Conservation (phyloP, 2,329 filamentous ascomycete species). For the Venturiaceae sp. region DNA sequence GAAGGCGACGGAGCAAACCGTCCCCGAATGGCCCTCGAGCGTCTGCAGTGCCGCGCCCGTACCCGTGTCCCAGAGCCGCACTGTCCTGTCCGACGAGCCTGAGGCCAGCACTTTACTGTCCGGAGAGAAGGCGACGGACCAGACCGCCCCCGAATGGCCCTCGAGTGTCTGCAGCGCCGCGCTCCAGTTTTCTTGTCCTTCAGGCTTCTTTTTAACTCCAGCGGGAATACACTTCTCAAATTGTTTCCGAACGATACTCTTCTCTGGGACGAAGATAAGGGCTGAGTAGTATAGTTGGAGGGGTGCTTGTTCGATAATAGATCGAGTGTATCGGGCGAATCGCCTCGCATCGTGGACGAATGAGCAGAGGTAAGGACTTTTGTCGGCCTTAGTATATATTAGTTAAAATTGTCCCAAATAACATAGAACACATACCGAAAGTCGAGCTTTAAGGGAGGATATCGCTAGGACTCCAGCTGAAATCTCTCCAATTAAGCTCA, state of each 20-base stretch:
- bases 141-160: constrained; percentile 1
- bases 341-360: constrained; percentile 20
- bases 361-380: neutral
- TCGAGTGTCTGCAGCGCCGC: constrained; percentile 4
- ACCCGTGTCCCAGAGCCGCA: constrained; percentile 8
- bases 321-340: constrained; percentile 20
- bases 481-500: constrained; percentile 13
- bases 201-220: constrained; percentile 10
- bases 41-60: constrained; percentile 6
- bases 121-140: constrained; percentile 8
- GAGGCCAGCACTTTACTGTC: constrained; percentile 10
- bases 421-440: constrained; percentile 4
- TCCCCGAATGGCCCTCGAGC: constrained; percentile 5
- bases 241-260: constrained; percentile 15
- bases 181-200: constrained; percentile 9
- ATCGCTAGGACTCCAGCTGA: constrained; percentile 12
- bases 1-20: constrained; percentile 8
- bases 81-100: constrained; percentile 8
- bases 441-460: constrained; percentile 8
- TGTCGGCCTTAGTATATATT: neutral
- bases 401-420: neutral
- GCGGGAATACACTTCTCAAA: constrained; percentile 12
- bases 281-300: constrained; percentile 26
- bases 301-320: constrained; percentile 20
- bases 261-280: constrained; percentile 20